Percentiles rank a stretch among this genome's conserved stretches.
These are phyloP conservation scores for Ascochyta fabae DNA, from an alignment of 2,329 filamentous ascomycete genomes.

Conservation along the genomic window DNA sequence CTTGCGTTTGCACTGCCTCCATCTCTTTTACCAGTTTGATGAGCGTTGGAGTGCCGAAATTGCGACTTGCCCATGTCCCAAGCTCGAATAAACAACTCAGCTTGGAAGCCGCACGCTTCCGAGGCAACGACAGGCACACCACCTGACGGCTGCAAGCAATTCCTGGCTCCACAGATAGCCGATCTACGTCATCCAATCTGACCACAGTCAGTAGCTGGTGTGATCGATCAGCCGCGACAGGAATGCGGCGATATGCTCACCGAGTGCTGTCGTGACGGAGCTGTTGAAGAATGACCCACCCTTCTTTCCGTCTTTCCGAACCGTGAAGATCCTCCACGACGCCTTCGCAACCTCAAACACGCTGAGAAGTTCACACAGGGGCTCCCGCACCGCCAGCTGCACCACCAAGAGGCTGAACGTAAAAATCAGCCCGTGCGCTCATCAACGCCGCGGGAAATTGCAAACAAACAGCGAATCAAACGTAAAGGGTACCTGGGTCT, in stretches of 20 bases:
- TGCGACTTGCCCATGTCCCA: slow-evolving; percentile 29
- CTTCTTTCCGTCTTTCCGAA: slow-evolving; percentile 10
- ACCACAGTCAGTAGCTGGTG: background rate
- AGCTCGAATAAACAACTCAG: slow-evolving; percentile 21
- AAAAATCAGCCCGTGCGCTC: slow-evolving; percentile 30
- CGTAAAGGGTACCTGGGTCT: slow-evolving; percentile 35
- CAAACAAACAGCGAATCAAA: slow-evolving; percentile 36
- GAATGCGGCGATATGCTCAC: slow-evolving; percentile 19
- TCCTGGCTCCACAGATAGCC: slow-evolving; percentile 16
- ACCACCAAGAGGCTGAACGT: slow-evolving; percentile 21
- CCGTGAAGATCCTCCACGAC: slow-evolving; percentile 12
- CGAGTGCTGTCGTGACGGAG: slow-evolving; percentile 1
- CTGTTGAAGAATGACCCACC: slow-evolving; percentile 6
- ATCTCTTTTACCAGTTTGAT: slow-evolving; percentile 18
- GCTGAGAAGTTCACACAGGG: slow-evolving; percentile 28
- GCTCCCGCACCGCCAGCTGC: slow-evolving; percentile 22
- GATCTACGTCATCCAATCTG: slow-evolving; percentile 6
- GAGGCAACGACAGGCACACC: slow-evolving; percentile 13
- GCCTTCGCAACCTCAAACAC: slow-evolving; percentile 20
- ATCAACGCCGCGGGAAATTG: slow-evolving; percentile 36
- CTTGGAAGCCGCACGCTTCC: slow-evolving; percentile 9
- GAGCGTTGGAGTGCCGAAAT: slow-evolving; percentile 33
- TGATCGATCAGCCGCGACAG: slow-evolving; percentile 6
- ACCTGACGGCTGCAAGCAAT: slow-evolving; percentile 28
- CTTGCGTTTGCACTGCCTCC: slow-evolving; percentile 2